Evolutionary conservation across 2,329 filamentous ascomycete species (phyloP).

Genomic region (Parafenestella ontariensis): DNA sequence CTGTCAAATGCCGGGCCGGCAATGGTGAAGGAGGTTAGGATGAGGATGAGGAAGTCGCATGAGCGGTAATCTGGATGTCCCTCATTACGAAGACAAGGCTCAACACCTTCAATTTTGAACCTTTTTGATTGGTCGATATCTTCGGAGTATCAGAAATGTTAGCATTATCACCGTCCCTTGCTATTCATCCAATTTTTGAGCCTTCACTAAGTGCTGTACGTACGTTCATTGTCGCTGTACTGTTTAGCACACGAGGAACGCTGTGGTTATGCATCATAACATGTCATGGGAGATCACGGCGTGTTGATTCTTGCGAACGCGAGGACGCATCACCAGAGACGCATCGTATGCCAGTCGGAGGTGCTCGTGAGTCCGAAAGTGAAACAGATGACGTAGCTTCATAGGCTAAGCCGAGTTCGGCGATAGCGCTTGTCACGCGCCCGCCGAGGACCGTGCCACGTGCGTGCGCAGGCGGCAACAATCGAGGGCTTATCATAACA

Average conservation of each 20-base stretch:
- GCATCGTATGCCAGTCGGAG: no score
- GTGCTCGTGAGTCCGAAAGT: not conserved
- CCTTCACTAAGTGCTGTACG: no score
- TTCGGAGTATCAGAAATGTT: not conserved
- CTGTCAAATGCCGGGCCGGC: constrained; percentile 25
- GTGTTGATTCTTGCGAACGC: no score
- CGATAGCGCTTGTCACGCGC: constrained; percentile 14
- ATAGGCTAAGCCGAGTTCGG: not conserved
- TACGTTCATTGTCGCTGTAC: no score
- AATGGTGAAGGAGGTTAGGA: constrained; percentile 17
- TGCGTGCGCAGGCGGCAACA: constrained; percentile 27
- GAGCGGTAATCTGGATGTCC: constrained; percentile 4
- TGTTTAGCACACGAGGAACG: no score
- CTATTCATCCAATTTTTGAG: no score
- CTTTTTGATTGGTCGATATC: no score
- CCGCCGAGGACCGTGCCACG: no score
- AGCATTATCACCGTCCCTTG: not conserved
- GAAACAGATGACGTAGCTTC: not conserved
- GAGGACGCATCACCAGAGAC: no score
- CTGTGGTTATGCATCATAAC: no score
- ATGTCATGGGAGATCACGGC: no score
- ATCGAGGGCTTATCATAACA: constrained; percentile 21
- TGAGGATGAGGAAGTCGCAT: constrained; percentile 23
- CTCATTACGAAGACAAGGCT: not conserved
- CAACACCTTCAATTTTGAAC: no score